Evolutionary conservation across 768 basidiomycete species (phyloP), one percentile per base, ranked within the genome.

Genomic region (Leccinum truebloodii): DNA sequence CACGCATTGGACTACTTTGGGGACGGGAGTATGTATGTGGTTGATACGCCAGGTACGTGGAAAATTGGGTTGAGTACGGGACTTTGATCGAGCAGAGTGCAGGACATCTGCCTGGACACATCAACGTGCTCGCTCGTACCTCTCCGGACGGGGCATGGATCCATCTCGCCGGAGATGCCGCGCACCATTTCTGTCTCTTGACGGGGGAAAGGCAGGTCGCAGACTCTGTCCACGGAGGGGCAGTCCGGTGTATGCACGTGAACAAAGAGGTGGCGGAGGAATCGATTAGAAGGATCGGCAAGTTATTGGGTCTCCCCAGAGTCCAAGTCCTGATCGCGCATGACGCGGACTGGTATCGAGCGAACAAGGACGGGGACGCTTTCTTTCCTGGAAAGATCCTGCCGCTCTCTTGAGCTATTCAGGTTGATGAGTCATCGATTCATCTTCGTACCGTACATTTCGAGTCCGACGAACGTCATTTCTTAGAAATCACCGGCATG

Each of bases 11-110:
- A 86, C 69, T 81, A 77, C 65, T 84, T 79, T 65, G 77, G 77
- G 28, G 84, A 86, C 62, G 85, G 85, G 1, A 82, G 80, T 59
- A 68, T 83, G 32, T 86, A 83, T 65, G 74, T 86, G 65, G 65
- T 86, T 58, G 81, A 86, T 63, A 78, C 82, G 1, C 77, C 83
- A 0, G 84, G 64, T 65, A 4, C 2, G 59, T 56, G 32, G n/a
- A 24, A 28, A 6, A 9, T 51, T 32, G 16, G 18, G 26, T 24
- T 5, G 13, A 14, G 24, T 35, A 30, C 6, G 8, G 18, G 20
- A 12, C 44, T 28, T 39, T 28, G 22, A 56, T 14, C 4, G 20
- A 50, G 20, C 22, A 16, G 28, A 34, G 22, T 20, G n/a, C 46
- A 59, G 63, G 85, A 0, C 85, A 86, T 67, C 71, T 84, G 28